Conservation (phyloP, 345 rosid genomes). For the Acer negundo region DNA sequence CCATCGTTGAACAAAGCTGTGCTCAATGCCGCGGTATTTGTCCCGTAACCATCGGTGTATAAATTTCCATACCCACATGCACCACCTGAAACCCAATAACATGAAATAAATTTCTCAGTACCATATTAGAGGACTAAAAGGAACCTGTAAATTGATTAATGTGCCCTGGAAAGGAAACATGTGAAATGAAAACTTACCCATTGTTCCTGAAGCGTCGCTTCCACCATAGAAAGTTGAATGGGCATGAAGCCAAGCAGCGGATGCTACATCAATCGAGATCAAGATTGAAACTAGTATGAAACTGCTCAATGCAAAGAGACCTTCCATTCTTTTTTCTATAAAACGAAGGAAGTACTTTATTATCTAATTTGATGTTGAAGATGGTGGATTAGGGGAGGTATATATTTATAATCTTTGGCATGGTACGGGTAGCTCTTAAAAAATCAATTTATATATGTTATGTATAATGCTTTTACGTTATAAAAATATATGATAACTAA, state of each 20-base stretch:
- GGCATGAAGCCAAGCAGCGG: slow-evolving; percentile 51
- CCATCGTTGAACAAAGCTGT: slow-evolving; percentile 68
- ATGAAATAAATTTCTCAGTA: not conserved
- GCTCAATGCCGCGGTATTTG: slow-evolving; percentile 67
- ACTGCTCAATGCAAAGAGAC: slow-evolving; percentile 15
- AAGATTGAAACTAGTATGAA: slow-evolving; percentile 33
- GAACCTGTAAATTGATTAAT: too few relatives aligned
- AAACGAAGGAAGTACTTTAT: slow-evolving; percentile 12
- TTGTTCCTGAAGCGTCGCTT: slow-evolving; percentile 62
- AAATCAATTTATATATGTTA: slow-evolving; percentile 4
- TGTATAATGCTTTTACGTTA: not conserved
- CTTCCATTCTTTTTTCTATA: slow-evolving; percentile 31
- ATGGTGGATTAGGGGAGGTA: slow-evolving; percentile 17
- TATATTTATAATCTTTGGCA: slow-evolving; percentile 41
- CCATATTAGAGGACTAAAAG: not conserved
- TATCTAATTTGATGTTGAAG: slow-evolving; percentile 18
- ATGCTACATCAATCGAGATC: slow-evolving; percentile 33
- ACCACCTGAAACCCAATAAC: slow-evolving; percentile 49
- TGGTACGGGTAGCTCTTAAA: slow-evolving; percentile 13
- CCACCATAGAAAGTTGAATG: slow-evolving; percentile 72
- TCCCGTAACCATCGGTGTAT: slow-evolving; percentile 65
- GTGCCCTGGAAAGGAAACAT: too few relatives aligned
- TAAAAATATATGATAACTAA: not conserved
- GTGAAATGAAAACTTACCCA: slow-evolving; percentile 38
- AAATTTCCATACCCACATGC: slow-evolving; percentile 85